phyloP scores from a whole-genome alignment of 2,329 filamentous ascomycete species.

The Ophiocordyceps camponoti-floridani region DNA sequence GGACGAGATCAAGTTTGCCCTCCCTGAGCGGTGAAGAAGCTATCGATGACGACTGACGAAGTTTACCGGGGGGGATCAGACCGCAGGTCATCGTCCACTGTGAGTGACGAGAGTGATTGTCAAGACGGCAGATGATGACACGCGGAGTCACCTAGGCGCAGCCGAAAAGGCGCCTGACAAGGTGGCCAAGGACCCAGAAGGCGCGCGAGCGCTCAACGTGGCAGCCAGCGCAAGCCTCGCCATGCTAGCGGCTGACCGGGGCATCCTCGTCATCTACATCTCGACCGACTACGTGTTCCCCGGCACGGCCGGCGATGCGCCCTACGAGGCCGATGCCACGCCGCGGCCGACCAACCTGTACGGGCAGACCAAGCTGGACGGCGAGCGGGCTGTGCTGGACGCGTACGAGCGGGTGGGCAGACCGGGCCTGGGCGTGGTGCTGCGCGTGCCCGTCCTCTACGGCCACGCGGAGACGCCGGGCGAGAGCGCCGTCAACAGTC shows the following conservation, averaged over 20 bases:
- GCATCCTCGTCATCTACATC: constrained; percentile 54
- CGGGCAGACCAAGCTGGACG: constrained; percentile 42
- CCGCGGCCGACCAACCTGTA: constrained; percentile 64
- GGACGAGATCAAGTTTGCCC: constrained; percentile 33
- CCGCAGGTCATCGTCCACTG: constrained; percentile 70
- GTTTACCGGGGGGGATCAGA: constrained; percentile 19
- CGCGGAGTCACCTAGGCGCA: constrained; percentile 36
- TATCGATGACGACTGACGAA: not conserved
- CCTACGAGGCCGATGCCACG: constrained; percentile 48
- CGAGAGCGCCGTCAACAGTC: constrained; percentile 69
- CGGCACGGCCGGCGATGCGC: constrained; percentile 60
- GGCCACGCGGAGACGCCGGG: constrained; percentile 50
- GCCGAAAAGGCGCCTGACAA: constrained; percentile 80
- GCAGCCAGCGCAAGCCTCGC: constrained; percentile 51
- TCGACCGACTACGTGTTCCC: constrained; percentile 72
- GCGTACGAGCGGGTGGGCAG: constrained; percentile 31
- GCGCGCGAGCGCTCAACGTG: constrained; percentile 62
- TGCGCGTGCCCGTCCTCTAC: constrained; percentile 74
- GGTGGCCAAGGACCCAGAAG: constrained; percentile 66
- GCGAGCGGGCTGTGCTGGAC: constrained; percentile 46
- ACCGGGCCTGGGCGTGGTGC: constrained; percentile 42
- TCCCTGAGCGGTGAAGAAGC: not conserved
- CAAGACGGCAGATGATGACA: not conserved
- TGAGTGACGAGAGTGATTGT: constrained; percentile 20
- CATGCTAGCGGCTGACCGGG: constrained; percentile 40